These are phyloP conservation scores for Mortierella sp. DNA, from an alignment of 371 early-diverging fungal genomes.

Conservation along the genomic window DNA sequence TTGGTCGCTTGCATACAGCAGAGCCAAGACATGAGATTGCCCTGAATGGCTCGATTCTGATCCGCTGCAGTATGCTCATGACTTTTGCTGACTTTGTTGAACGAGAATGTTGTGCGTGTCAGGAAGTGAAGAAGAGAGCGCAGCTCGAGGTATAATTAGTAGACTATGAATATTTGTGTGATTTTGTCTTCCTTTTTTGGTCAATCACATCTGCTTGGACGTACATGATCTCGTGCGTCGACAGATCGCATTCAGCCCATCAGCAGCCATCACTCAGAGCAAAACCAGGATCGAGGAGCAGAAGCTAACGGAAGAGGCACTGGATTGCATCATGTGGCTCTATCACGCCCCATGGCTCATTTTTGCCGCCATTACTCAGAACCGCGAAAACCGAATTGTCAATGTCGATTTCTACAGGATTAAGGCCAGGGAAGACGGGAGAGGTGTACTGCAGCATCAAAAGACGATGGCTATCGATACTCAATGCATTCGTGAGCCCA, in stretches of 20 bases:
- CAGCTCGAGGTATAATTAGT: neutral
- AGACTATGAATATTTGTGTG: neutral
- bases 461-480: neutral
- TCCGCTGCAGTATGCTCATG: constrained; percentile 13
- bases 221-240: too few relatives aligned
- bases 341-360: constrained; percentile 16
- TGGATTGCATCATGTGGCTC: constrained; percentile 15
- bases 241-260: too few relatives aligned
- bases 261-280: neutral
- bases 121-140: neutral
- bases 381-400: neutral
- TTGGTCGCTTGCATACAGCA: neutral
- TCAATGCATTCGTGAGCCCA: constrained; percentile 12
- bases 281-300: neutral
- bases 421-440: constrained; percentile 1
- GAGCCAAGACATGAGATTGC: constrained; percentile 6
- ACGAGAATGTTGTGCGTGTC: too few relatives aligned
- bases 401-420: constrained; percentile 9
- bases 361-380: constrained; percentile 8
- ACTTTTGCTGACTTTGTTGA: too few relatives aligned
- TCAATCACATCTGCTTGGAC: too few relatives aligned
- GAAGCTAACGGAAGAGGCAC: neutral
- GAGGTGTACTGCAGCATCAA: constrained; percentile 8
- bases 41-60: constrained; percentile 16
- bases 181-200: too few relatives aligned